These are phyloP conservation scores for Gentiana dahurica DNA, from an alignment of 257 asterid genomes.

Conservation along the genomic window DNA sequence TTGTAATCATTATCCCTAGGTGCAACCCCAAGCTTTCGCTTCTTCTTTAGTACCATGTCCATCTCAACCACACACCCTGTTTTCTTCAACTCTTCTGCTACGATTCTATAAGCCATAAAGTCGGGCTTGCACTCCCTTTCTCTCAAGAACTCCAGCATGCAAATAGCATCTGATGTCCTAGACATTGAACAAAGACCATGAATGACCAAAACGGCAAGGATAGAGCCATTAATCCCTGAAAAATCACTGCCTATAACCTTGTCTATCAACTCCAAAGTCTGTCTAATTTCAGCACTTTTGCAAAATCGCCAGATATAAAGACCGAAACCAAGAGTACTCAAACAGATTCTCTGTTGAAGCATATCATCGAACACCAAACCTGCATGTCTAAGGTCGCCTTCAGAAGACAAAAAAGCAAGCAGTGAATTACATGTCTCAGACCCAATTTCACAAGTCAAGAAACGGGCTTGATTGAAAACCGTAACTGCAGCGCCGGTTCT, in stretches of 20 bases:
- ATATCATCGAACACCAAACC: constrained; percentile 62
- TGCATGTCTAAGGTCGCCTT: constrained; percentile 38
- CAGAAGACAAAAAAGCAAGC: constrained; percentile 59
- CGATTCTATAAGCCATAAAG: constrained; percentile 79
- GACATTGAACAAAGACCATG: constrained; percentile 49
- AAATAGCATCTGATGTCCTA: constrained; percentile 36
- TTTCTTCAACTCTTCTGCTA: constrained; percentile 51
- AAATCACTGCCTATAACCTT: constrained; percentile 34
- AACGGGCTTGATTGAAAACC: constrained; percentile 30
- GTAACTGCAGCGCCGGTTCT: constrained; percentile 47
- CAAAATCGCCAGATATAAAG: constrained; percentile 63
- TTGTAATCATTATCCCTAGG: constrained; percentile 62
- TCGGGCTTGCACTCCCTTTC: constrained; percentile 72
- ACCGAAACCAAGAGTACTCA: constrained; percentile 73
- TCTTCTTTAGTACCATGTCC: constrained; percentile 57
- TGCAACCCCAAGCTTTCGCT: constrained; percentile 85
- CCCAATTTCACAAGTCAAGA: constrained; percentile 30
- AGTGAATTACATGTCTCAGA: constrained; percentile 60
- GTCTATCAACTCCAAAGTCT: constrained; percentile 45
- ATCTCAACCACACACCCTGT: constrained; percentile 46
- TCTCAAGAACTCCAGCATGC: constrained; percentile 64
- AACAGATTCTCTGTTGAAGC: constrained; percentile 32
- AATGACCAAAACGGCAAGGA: constrained; percentile 49
- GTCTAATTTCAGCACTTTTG: constrained; percentile 30
- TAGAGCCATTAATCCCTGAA: constrained; percentile 52